A percentile compares a stretch with the other conserved stretches of the same genome.
These are phyloP conservation scores for Gamsiella multidivaricata DNA, from an alignment of 192 early-diverging fungal species.

Conservation along the genomic window DNA sequence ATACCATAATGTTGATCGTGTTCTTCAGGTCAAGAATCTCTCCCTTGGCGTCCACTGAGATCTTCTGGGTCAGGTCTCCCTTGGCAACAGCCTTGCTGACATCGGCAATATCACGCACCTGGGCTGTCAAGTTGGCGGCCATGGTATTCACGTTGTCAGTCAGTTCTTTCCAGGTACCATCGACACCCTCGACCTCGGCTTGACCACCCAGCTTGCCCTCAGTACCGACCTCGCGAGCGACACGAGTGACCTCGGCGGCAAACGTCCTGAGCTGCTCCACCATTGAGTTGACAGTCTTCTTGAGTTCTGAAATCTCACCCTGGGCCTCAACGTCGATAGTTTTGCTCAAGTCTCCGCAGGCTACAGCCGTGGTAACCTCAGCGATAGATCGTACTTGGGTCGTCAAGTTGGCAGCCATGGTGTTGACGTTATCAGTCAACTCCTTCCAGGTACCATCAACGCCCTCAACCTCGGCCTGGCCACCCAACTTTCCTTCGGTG, in stretches of 20 bases:
- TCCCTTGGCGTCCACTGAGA: conserved; percentile 63
- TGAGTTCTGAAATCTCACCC: conserved; percentile 74
- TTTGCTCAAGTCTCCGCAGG: conserved; percentile 65
- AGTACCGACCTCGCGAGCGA: conserved; percentile 72
- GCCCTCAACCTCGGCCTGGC: conserved; percentile 64
- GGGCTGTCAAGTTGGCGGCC: conserved; percentile 75
- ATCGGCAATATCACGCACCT: conserved; percentile 73
- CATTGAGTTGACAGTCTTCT: conserved; percentile 73
- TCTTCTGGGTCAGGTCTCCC: conserved; percentile 66
- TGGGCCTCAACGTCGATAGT: conserved; percentile 65
- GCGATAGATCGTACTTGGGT: conserved; percentile 73
- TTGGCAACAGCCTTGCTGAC: conserved; percentile 75
- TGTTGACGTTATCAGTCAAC: conserved; percentile 67
- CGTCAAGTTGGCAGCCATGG: conserved; percentile 28
- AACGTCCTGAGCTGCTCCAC: conserved; percentile 67
- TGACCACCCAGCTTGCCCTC: conserved; percentile 76
- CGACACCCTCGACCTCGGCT: conserved; percentile 67
- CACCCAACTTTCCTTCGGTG: conserved; percentile 68
- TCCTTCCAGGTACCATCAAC: too few species aligned
- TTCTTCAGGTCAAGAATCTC: conserved; percentile 65
- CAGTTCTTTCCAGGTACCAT: conserved; percentile 73
- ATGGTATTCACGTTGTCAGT: conserved; percentile 79
- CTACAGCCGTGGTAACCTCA: conserved; percentile 67
- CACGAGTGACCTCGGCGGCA: conserved; percentile 64
- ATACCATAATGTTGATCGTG: conserved; percentile 67